Base-by-base conservation (phyloP, 2,329 filamentous ascomycete species). In the Trichoderma aggressivum region DNA sequence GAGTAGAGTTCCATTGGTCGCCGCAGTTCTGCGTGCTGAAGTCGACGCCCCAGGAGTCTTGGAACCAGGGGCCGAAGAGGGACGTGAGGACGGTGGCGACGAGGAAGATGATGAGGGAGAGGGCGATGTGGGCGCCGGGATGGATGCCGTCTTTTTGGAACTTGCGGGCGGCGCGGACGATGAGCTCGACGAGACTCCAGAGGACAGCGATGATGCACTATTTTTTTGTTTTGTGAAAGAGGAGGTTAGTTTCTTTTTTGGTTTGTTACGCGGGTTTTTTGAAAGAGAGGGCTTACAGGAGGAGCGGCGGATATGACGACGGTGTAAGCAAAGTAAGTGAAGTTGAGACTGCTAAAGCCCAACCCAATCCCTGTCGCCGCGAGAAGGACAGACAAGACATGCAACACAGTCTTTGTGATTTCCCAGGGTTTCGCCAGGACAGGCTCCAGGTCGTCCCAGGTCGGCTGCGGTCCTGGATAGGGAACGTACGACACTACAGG, bases 41-140 rank as follows among this genome's bases (percentile, higher is more conserved):
- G n/a, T 70, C 30, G 66, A 72, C 70, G 62, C 73, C 55, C 65
- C 65, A 43, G 73, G 65, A 8, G 47, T 32, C 34, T 36, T 58
- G 18, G 21, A 59, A 39, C 64, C n/a, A 65, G 73, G 74, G 53
- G 75, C 64, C 70, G 56, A 78, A 72, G 39, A 79, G 50, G 50
- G 73, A 75, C 24, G 78, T 77, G 2, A 79, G 72, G 12, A 77
- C 43, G 28, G 76, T 59, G n/a, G 78, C 76, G 32, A 75, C 72
- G 8, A 85, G 74, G 79, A 81, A 84, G 69, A 85, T 77, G 72
- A 84, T 61, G 3, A 86, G 81, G 47, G 80, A 81, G 18, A 84
- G 61, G 65, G 76, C 82, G 47, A 86, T 80, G 64, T 85, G 83
- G 24, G 80, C 81, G 34, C 82, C 83, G 1, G 84, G 83, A 62